Base-by-base conservation (phyloP, 176 grass and related monocot species). In the Oryza rufipogon region DNA sequence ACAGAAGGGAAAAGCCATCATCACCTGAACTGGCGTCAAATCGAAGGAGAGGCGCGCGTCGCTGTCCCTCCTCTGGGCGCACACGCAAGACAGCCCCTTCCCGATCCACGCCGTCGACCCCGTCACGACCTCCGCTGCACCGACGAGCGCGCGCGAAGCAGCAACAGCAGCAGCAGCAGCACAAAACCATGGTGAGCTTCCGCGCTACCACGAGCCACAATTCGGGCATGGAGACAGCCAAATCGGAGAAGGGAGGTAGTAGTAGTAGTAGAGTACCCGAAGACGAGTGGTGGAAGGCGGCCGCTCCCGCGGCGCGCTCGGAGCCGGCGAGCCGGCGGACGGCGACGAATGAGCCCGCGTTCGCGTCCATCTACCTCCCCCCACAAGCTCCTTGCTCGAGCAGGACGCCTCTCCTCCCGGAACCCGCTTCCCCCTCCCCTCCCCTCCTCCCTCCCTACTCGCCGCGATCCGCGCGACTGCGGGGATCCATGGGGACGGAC, bases 61-160 rank as follows among this genome's bases (percentile, higher is more conserved):
- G 78, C 85, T 94, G 68, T 99, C 93, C 86, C 91, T 92, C 54
- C 91, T 82, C 81, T 99, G 96, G 79, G 88, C 96, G 56, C 96
- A 99, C 79, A 99, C 96, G 83, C 96, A 99, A 72, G 96, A 95
- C 61, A 99, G 84, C 28, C 96, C 96, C 90, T 60, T 99, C 72
- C 93, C 96, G 89, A 99, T 83, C 96, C 96, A 99, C 84, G 96
- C 96, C 45, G 91, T 91, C 75, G 96, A 99, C 73, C 96, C 96
- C 30, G 91, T 96, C 39, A 99, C 91, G 4, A 82, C 87, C 81
- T 99, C 93, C 81, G 83, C 96, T 92, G 79, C 83, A 92, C 26
- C 84, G 75, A 65, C 78, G 11, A 33, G n/a, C 78, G 41, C 11
- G 17, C 66, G 38, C 26, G 26, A 26, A 26, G 26, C 26, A 26